Evolutionary conservation across 306 rosid genomes (phyloP).

Genomic region (Sophora flavescens): DNA sequence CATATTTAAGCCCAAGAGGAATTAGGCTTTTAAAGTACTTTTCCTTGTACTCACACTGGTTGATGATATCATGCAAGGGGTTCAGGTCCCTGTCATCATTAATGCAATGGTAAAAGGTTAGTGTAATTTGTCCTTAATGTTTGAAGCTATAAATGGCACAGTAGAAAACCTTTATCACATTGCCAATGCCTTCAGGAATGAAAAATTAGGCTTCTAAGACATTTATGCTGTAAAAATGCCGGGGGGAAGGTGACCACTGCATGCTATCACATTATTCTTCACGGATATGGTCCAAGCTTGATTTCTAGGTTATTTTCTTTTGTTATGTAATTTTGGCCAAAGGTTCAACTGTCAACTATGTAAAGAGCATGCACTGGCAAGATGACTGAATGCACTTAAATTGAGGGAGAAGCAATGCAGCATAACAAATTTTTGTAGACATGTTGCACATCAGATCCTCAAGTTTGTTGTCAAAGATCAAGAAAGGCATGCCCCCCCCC

Average conservation of each 20-base stretch:
- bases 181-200: background rate
- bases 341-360: background rate
- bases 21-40: conserved; percentile 76
- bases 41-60: conserved; percentile 68
- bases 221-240: background rate
- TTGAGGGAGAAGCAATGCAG: conserved; percentile 33
- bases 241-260: background rate
- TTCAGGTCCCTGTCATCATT: conserved; percentile 79
- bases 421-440: conserved; percentile 10
- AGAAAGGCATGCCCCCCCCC: background rate
- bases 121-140: conserved; percentile 24
- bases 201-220: background rate
- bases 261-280: conserved; percentile 24
- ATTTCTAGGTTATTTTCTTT: background rate
- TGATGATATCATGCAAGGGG: conserved; percentile 86
- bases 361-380: background rate
- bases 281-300: conserved; percentile 2
- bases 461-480: background rate
- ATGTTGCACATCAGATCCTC: background rate
- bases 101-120: conserved; percentile 40
- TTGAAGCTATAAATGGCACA: conserved; percentile 26
- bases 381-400: background rate
- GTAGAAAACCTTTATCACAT: conserved; percentile 3
- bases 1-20: conserved; percentile 81
- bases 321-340: conserved; percentile 15